Percentiles rank a stretch among this genome's conserved stretches.
phyloP scores from a whole-genome alignment of 805 yeast genomes.

The Zygotorulaspora sp. region DNA sequence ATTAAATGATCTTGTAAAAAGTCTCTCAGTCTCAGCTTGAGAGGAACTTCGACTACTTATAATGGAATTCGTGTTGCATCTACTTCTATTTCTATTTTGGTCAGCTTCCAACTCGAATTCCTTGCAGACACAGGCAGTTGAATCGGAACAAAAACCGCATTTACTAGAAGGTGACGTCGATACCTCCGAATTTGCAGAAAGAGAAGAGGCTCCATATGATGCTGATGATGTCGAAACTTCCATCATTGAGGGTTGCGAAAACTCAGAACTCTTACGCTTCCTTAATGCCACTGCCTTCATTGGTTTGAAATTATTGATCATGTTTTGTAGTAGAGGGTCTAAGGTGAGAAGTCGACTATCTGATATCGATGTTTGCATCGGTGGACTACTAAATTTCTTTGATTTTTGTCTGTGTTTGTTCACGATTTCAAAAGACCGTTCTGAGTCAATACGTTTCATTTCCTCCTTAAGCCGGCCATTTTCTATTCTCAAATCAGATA shows the following conservation, averaged over 20 bases:
- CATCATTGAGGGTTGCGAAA: neutral
- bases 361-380: neutral
- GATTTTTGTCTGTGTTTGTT: neutral
- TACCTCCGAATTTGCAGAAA: neutral
- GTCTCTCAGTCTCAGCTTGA: neutral
- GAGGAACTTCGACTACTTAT: conserved; percentile 48
- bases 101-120: conserved; percentile 53
- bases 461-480: conserved; percentile 9
- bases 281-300: conserved; percentile 51
- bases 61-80: conserved; percentile 5
- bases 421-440: neutral
- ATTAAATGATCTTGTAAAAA: too few species aligned
- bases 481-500: conserved; percentile 5
- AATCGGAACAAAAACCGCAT: conserved; percentile 93
- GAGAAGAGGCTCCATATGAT: neutral
- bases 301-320: conserved; percentile 48
- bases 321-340: conserved; percentile 30
- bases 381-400: neutral
- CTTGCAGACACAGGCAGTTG: conserved; percentile 86
- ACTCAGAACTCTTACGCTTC: conserved; percentile 6
- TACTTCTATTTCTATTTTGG: conserved; percentile 17
- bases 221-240: neutral
- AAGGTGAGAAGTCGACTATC: conserved; percentile 43
- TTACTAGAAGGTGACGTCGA: conserved; percentile 5
- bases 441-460: neutral